Percentiles rank a stretch among this genome's conserved stretches.
Conservation (phyloP, 352 stramenopile genomes). For the Blastocystis sp. region DNA sequence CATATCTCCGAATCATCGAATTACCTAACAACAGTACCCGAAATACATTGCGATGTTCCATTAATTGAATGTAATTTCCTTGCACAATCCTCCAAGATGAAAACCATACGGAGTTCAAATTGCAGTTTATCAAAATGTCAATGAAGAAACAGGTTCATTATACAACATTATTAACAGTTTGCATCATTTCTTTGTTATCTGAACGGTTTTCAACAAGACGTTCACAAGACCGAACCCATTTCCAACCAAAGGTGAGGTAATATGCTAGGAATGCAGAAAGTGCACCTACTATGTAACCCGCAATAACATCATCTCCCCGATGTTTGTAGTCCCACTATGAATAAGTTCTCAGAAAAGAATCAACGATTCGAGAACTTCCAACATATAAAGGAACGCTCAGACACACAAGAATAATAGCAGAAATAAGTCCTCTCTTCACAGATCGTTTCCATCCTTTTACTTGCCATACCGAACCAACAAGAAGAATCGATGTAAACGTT, state of each 20-base stretch:
- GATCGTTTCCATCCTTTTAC: not conserved
- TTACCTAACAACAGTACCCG: not conserved
- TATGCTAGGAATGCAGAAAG: not conserved
- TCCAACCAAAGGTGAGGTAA: not conserved
- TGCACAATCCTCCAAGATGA: slow-evolving; percentile 17
- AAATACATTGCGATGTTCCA: slow-evolving; percentile 1
- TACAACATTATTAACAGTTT: not conserved
- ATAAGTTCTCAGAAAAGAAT: not conserved
- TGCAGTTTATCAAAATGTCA: not conserved
- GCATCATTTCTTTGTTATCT: not conserved
- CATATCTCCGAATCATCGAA: not conserved
- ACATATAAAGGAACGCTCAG: not conserved
- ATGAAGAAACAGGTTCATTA: slow-evolving; percentile 38
- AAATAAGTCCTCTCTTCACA: not conserved
- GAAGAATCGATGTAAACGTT: not conserved
- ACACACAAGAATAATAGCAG: not conserved
- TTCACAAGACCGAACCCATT: not conserved
- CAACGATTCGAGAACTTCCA: slow-evolving; percentile 20
- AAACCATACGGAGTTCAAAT: slow-evolving; percentile 2
- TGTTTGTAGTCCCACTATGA: slow-evolving; percentile 57
- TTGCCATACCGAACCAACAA: not conserved
- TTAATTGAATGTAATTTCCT: slow-evolving; percentile 27
- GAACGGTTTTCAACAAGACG: not conserved
- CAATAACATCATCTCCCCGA: slow-evolving; percentile 38
- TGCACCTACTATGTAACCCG: not conserved